Conservation (phyloP, 1,284 basidiomycete species). For the Apiotrichum akiyoshidainum region DNA sequence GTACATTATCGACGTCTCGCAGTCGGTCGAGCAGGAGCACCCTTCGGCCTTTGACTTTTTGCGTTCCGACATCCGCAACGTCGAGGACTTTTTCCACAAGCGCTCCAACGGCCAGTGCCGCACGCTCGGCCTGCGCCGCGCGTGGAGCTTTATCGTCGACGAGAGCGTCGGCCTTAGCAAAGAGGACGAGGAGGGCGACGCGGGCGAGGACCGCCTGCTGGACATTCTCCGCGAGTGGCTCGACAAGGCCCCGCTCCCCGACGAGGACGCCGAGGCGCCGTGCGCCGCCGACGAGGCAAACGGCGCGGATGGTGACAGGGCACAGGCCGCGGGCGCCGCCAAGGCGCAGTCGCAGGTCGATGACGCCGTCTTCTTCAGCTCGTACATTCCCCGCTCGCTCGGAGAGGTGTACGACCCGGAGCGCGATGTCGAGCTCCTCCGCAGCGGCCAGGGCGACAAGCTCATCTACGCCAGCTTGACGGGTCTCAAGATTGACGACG, state of each 20-base stretch:
- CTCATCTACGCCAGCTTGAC: conserved; percentile 84
- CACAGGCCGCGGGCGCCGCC: not conserved
- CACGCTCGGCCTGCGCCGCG: conserved; percentile 74
- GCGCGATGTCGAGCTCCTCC: conserved; percentile 73
- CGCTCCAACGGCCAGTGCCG: conserved; percentile 60
- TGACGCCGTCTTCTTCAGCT: conserved; percentile 79
- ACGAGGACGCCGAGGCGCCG: conserved; percentile 5
- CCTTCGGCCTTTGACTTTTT: conserved; percentile 94
- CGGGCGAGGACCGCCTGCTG: conserved; percentile 42
- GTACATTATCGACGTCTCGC: conserved; percentile 96
- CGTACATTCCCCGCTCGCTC: conserved; percentile 87
- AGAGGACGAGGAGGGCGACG: conserved; percentile 37
- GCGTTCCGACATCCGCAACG: conserved; percentile 83
- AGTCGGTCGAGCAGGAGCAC: conserved; percentile 98
- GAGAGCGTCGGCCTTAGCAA: conserved; percentile 48
- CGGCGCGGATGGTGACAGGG: not conserved
- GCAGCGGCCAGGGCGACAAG: conserved; percentile 63
- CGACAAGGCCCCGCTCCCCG: conserved; percentile 25
- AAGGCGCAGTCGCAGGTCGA: conserved; percentile 56
- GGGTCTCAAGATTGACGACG: conserved; percentile 59
- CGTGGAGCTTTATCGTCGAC: conserved; percentile 83
- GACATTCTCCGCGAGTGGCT: conserved; percentile 58
- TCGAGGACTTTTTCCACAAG: conserved; percentile 85
- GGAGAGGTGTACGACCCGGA: conserved; percentile 92
- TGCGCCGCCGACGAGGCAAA: not conserved